These are phyloP conservation scores for Diversispora epigaea DNA, from an alignment of 192 early-diverging fungal genomes.

Conservation along the genomic window DNA sequence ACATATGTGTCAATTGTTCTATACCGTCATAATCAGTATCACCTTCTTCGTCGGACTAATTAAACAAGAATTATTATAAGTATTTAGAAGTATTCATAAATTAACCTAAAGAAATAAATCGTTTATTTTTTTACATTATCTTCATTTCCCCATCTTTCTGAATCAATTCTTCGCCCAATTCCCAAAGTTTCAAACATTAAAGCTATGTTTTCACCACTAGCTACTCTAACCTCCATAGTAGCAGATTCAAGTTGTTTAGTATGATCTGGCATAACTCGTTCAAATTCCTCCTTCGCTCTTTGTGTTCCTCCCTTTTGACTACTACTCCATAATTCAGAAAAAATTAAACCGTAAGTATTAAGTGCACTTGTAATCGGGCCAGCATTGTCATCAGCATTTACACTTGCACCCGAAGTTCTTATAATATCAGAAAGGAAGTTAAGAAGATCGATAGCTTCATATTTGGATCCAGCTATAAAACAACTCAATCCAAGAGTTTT, in stretches of 20 bases:
- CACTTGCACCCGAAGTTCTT: conserved; percentile 35
- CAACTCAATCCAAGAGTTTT: conserved; percentile 38
- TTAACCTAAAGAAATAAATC: neutral
- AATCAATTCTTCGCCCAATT: conserved; percentile 33
- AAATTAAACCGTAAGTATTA: conserved; percentile 41
- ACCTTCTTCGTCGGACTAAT: conserved; percentile 12
- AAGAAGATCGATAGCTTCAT: conserved; percentile 41
- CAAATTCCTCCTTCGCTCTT: conserved; percentile 42
- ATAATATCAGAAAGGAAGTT: conserved; percentile 42
- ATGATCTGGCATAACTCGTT: conserved; percentile 50
- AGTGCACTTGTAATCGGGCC: conserved; percentile 37
- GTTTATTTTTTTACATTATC: conserved; percentile 18
- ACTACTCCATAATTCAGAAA: conserved; percentile 39
- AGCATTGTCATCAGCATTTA: conserved; percentile 38
- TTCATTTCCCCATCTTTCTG: conserved; percentile 36
- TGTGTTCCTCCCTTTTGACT: conserved; percentile 32
- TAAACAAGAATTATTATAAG: neutral
- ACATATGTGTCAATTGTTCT: conserved; percentile 40
- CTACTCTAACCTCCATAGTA: conserved; percentile 62
- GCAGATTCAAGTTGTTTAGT: conserved; percentile 56
- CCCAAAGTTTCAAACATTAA: conserved; percentile 62
- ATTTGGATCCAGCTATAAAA: conserved; percentile 43
- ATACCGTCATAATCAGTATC: conserved; percentile 47
- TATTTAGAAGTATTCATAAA: neutral
- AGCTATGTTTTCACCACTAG: conserved; percentile 73